These are phyloP conservation scores for Teratosphaeria zuluensis DNA, from an alignment of 2,329 filamentous ascomycete species.

Conservation along the genomic window DNA sequence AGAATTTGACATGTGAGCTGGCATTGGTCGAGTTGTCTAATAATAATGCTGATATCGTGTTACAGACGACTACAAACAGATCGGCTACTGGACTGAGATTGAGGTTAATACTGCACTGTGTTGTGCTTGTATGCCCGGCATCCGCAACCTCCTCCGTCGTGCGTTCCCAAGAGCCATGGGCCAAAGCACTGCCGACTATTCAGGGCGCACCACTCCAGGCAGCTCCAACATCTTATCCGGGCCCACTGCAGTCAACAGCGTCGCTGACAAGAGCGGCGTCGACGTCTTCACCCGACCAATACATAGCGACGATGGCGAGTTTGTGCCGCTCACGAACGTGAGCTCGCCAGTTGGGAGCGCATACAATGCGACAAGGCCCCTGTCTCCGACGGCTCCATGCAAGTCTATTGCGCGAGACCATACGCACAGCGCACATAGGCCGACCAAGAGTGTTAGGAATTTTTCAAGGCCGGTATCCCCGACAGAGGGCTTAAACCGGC, in stretches of 20 bases:
- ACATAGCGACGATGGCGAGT: not conserved
- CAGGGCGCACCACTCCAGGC: not conserved
- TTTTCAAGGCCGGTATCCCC: not conserved
- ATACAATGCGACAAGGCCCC: not conserved
- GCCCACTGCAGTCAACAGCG: not conserved
- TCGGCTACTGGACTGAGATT: conserved; percentile 6
- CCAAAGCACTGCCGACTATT: not conserved
- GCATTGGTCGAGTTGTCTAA: not conserved
- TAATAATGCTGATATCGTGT: not conserved
- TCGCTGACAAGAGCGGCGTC: not conserved
- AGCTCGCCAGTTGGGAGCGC: too few relatives aligned
- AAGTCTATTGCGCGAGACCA: not conserved
- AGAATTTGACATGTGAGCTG: conserved; percentile 6
- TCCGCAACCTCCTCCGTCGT: conserved; percentile 2
- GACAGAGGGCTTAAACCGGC: not conserved
- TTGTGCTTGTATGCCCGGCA: conserved; percentile 9
- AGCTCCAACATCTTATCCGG: not conserved
- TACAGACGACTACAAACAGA: conserved; percentile 1
- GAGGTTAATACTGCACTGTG: conserved; percentile 6
- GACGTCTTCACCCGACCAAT: not conserved
- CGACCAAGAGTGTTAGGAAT: not conserved
- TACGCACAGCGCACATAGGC: not conserved
- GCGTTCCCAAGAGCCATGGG: conserved; percentile 4
- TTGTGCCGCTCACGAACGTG: not conserved
- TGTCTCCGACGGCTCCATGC: not conserved